Evolutionary conservation across 768 basidiomycete species (phyloP), one percentile per base, ranked within the genome.

Genomic region (Ramaria rubella): DNA sequence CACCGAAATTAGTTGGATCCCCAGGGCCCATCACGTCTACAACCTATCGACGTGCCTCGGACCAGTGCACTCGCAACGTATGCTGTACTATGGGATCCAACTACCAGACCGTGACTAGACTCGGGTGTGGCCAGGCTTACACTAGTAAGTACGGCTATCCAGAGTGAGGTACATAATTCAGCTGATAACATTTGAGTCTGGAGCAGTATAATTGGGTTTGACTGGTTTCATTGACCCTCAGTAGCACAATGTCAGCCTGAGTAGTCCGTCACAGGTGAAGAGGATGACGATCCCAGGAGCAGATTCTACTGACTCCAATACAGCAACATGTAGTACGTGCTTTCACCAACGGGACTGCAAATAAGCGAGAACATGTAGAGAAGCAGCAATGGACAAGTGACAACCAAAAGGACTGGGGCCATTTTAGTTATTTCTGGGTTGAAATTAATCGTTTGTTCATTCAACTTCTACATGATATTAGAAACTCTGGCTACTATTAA

Each of bases 241-340:
- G n/a, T n/a, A n/a, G n/a, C n/a, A n/a, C n/a, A n/a, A n/a, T n/a
- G n/a, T n/a, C n/a, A n/a, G n/a, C n/a, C n/a, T n/a, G n/a, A 49
- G 46, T 15, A 15, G 21, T 49, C 3, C 57, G 8, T 49, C 44
- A 15, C 51, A 29, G 36, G 45, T 62, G 23, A 72, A 70, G 60
- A 45, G 68, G 49, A 63, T 72, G 63, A 68, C 65, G 21, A 63
- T 62, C 21, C 64, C 64, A 1, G 66, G 62, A n/a, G 42, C 68
- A 38, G 66, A 69, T 49, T 62, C 63, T 46, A 70, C 57, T 31
- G 59, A 68, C 52, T 44, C 67, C 24, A 58, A 59, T 14, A 43
- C 53, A 23, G 63, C 61, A 34, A 66, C 62, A 30, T 70, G 68
- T 63, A 5, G 67, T 67, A 3, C 70, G 70, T 59, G 63, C 62